These are phyloP conservation scores for Neurospora sp. DNA, from an alignment of 495 filamentous ascomycete species.

Conservation along the genomic window DNA sequence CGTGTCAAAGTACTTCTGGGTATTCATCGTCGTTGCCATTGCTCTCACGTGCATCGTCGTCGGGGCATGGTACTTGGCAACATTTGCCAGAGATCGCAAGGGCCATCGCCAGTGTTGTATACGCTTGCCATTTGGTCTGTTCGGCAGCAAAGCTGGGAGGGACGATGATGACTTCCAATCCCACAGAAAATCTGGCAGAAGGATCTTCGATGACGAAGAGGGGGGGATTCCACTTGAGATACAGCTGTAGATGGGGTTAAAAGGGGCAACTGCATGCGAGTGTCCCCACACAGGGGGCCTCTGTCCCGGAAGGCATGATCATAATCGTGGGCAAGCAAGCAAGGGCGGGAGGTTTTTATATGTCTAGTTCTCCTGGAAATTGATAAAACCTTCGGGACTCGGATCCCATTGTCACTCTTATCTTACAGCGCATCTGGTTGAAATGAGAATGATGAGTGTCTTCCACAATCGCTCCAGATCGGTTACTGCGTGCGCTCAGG, in stretches of 20 bases:
- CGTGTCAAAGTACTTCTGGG: neutral
- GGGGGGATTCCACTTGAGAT: neutral
- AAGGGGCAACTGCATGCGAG: neutral
- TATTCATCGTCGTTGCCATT: neutral
- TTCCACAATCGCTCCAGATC: neutral
- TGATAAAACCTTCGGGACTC: accelerated
- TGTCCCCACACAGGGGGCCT: neutral
- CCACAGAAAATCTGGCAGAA: neutral
- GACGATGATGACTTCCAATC: neutral
- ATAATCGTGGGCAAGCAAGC: neutral
- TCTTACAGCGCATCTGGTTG: neutral
- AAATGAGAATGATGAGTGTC: neutral
- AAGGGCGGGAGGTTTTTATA: neutral
- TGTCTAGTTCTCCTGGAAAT: neutral
- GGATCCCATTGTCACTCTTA: neutral
- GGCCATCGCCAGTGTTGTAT: neutral
- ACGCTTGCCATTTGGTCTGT: neutral
- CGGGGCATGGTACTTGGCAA: neutral
- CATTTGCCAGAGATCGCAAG: neutral
- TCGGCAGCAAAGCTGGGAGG: neutral
- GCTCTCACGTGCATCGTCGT: neutral
- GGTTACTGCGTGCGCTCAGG: neutral
- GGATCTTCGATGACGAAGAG: neutral
- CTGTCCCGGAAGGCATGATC: neutral
- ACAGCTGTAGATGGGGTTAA: neutral